Evolutionary conservation across 2,329 filamentous ascomycete species (phyloP).

Genomic region (Blumeria hordei): DNA sequence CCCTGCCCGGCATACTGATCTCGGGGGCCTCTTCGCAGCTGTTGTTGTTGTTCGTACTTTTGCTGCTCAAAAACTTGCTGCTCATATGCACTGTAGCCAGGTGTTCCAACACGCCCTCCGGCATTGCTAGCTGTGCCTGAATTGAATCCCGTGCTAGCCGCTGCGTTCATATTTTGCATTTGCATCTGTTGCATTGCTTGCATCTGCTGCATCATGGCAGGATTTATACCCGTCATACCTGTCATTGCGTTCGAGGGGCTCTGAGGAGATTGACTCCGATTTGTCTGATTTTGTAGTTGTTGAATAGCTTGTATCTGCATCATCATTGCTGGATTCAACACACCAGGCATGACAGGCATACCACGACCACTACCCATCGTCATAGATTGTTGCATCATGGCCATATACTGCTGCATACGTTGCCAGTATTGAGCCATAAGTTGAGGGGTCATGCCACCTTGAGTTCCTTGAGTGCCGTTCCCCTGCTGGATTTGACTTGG

Average conservation of each 20-base stretch:
- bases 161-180: slow-evolving; percentile 18
- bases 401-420: slow-evolving; percentile 92
- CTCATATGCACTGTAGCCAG: slow-evolving; percentile 32
- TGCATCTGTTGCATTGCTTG: slow-evolving; percentile 23
- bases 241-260: slow-evolving; percentile 12
- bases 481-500: slow-evolving; percentile 15
- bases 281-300: slow-evolving; percentile 13
- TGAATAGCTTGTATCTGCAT: slow-evolving; percentile 37
- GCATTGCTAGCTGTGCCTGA: slow-evolving; percentile 18
- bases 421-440: slow-evolving; percentile 98
- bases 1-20: slow-evolving; percentile 11
- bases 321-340: slow-evolving; percentile 55
- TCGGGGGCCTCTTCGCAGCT: slow-evolving; percentile 20
- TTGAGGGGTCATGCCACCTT: slow-evolving; percentile 64
- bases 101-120: slow-evolving; percentile 19
- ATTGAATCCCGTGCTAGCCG: slow-evolving; percentile 12
- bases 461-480: slow-evolving; percentile 16
- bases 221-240: slow-evolving; percentile 16
- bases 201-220: slow-evolving; percentile 26
- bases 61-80: slow-evolving; percentile 56
- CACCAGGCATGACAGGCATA: slow-evolving; percentile 39
- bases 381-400: slow-evolving; percentile 86
- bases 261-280: slow-evolving; percentile 15
- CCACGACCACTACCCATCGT: slow-evolving; percentile 35
- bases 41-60: slow-evolving; percentile 47